Evolutionary conservation across 805 yeast genomes (phyloP).

Genomic region (Yarrowia porcina): DNA sequence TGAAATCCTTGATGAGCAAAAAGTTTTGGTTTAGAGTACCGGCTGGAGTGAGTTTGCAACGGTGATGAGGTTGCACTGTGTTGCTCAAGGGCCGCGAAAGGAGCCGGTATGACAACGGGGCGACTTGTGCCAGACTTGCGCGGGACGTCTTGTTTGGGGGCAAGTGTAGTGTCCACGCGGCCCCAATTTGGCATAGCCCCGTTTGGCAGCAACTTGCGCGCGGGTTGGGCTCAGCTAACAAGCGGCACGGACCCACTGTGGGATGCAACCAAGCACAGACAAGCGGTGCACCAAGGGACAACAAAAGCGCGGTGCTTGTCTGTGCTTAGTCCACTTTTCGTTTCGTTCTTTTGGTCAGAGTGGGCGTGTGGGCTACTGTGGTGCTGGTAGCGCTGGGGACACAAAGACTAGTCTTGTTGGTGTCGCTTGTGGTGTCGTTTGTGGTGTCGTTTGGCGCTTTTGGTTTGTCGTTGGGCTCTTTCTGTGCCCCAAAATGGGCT

Average conservation of each 20-base stretch:
- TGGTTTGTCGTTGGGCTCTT: no score
- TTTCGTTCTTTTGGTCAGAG: neutral
- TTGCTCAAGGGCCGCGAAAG: no score
- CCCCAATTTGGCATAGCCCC: neutral
- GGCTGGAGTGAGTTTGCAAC: slow-evolving; percentile 13
- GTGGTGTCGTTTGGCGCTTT: no score
- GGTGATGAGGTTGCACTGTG: neutral
- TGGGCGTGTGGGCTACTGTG: neutral
- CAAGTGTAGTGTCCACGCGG: neutral
- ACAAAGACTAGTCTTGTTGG: no score
- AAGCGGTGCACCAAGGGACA: no score
- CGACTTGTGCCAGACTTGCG: no score
- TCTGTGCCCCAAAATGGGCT: no score
- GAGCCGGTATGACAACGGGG: no score
- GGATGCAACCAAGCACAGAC: no score
- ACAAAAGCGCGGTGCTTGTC: no score
- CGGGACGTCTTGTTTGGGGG: neutral
- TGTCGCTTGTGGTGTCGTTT: no score
- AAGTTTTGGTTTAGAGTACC: slow-evolving; percentile 18
- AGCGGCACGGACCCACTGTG: neutral
- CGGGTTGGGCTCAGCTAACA: neutral
- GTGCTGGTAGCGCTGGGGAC: no score
- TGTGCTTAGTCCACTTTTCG: neutral
- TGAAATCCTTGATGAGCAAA: slow-evolving; percentile 19
- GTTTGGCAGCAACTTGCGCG: neutral